phyloP scores from a whole-genome alignment of 2,329 filamentous ascomycete species.

The Emmonsiellopsis sp. region DNA sequence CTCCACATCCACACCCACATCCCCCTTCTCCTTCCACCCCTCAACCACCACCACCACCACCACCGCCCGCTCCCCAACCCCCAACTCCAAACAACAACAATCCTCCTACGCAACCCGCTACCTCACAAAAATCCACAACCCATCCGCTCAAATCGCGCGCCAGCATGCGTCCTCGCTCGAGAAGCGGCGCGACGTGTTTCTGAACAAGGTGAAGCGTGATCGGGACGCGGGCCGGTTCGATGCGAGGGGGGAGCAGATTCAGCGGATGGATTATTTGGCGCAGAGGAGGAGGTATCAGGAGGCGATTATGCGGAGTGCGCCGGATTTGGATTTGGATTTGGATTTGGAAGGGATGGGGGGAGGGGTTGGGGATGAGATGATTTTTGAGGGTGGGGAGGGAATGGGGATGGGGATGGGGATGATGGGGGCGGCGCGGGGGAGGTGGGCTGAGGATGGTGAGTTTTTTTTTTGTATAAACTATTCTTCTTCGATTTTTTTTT shows the following conservation, averaged over 20 bases:
- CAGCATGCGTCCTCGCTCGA: constrained; percentile 18
- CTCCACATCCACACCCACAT: background rate
- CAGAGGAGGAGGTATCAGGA: constrained; percentile 32
- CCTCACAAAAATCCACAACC: constrained; percentile 24
- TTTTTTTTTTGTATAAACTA: background rate
- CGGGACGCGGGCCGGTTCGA: constrained; percentile 32
- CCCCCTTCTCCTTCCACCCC: background rate
- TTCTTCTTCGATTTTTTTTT: background rate
- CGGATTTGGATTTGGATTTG: constrained; percentile 9
- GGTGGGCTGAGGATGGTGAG: background rate
- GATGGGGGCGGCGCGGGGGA: constrained; percentile 2
- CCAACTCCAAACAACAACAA: background rate
- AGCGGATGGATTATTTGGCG: constrained; percentile 33
- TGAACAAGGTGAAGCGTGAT: constrained; percentile 33
- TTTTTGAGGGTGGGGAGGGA: constrained; percentile 12
- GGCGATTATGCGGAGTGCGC: constrained; percentile 26
- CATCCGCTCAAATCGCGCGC: constrained; percentile 19
- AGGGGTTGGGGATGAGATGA: constrained; percentile 18
- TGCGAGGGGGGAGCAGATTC: constrained; percentile 34
- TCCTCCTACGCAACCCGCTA: constrained; percentile 30
- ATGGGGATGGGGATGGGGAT: background rate
- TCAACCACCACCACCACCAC: background rate
- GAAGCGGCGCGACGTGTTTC: constrained; percentile 30
- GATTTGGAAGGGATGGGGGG: constrained; percentile 12
- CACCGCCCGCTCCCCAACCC: constrained; percentile 7